Conservation (phyloP, 352 stramenopile species). For the Heterotrichella gracilis region DNA sequence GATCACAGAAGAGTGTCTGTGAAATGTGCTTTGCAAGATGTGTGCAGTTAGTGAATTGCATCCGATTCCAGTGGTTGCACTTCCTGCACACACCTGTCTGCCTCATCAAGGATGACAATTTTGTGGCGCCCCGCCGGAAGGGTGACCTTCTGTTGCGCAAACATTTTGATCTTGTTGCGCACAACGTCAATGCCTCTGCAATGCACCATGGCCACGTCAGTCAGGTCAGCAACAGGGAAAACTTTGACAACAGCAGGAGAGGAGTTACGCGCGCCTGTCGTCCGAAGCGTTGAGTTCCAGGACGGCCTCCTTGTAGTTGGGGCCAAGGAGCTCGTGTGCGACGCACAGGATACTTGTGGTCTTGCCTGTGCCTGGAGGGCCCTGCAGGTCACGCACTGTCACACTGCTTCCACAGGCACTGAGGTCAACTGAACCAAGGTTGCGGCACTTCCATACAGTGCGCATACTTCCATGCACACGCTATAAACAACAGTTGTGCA, state of each 20-base stretch:
- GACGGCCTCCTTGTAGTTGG: conserved; percentile 38
- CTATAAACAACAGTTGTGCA: no score
- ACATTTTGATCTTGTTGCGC: conserved; percentile 92
- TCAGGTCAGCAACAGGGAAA: conserved; percentile 21
- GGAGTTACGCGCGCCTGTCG: conserved; percentile 29
- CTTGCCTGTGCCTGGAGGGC: conserved; percentile 56
- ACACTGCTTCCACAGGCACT: not conserved
- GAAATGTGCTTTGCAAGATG: no score
- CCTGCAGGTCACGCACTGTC: conserved; percentile 18
- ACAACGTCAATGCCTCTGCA: conserved; percentile 34
- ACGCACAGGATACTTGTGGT: conserved; percentile 60
- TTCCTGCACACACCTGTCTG: no score
- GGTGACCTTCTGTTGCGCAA: conserved; percentile 86
- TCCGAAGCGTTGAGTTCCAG: conserved; percentile 94
- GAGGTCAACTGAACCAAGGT: not conserved
- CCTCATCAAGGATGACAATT: conserved; percentile 95
- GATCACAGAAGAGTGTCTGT: no score
- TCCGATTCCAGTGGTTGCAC: no score
- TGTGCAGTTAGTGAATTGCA: no score
- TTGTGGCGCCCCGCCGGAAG: conserved; percentile 58
- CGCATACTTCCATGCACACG: no score
- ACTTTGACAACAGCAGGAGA: no score
- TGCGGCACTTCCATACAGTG: no score
- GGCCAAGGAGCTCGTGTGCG: conserved; percentile 43
- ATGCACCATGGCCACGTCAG: not conserved